Evolutionary conservation across 2,329 filamentous ascomycete genomes (phyloP), one percentile per base, ranked within the genome.

Genomic region (Aspergillus pseudonomiae): DNA sequence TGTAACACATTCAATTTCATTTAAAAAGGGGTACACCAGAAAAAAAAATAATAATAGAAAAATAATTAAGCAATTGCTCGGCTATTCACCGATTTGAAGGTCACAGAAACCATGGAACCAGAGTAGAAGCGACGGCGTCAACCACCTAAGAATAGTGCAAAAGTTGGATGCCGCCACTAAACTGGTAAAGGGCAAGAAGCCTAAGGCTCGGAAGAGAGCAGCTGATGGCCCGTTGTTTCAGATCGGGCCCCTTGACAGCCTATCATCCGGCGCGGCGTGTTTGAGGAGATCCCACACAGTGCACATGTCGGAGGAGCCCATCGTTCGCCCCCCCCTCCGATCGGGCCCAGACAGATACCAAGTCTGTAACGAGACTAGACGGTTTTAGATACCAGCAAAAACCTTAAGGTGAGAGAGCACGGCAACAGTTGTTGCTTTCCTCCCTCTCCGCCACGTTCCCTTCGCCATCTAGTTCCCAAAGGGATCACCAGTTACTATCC

Each of bases 221-320:
- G 53, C 56, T 41, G 57, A 57, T 63, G 62, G 54, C 60, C 61
- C 65, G 66, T 68, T 69, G 67, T 69, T 69, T 69, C 67, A 69
- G 66, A 54, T 69, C 54, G 34, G 43, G 41, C 43, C 32, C 55
- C 63, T 55, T 65, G 66, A 67, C 67, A 68, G 68, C 52, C 52
- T 55, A 69, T 69, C 67, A 68, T 28, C 54, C 48, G 61, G 32
- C 52, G 57, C 54, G 56, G 57, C 61, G 66, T 63, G 61, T 63
- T 63, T 63, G 61, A 63, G 61, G 54, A 56, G 43, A 57, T 59
- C 39, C 60, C 60, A 57, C 54, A 36, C 28, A 41, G 34, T 56
- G 56, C 48, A 39, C 41, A 62, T 54, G 46, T 48, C 55, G 56
- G 48, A 63, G 55, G 55, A 59, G 52, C 59, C 58, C 60, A 54